Percentiles rank a stretch among this genome's conserved stretches.
Conservation (phyloP, 2,329 filamentous ascomycete species). For the Paramyrothecium roridum region DNA sequence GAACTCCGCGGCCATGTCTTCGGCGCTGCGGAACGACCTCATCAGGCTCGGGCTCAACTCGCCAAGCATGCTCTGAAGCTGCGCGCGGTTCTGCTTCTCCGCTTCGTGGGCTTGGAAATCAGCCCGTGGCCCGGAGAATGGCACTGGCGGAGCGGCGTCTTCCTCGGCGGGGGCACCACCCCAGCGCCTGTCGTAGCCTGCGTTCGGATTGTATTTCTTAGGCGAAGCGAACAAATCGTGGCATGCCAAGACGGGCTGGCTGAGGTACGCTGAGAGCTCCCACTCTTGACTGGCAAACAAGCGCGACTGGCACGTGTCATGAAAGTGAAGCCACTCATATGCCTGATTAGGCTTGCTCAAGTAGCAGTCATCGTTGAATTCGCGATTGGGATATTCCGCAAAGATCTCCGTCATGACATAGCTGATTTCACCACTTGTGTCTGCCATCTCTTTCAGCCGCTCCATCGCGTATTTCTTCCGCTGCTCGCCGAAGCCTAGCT, state of each 20-base stretch:
- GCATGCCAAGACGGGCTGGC: slow-evolving; percentile 82
- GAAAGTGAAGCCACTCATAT: slow-evolving; percentile 95
- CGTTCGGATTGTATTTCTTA: slow-evolving; percentile 41
- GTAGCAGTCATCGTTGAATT: slow-evolving; percentile 90
- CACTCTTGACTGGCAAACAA: slow-evolving; percentile 86
- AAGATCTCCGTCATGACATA: slow-evolving; percentile 82
- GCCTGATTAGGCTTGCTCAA: slow-evolving; percentile 83
- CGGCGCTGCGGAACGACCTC: slow-evolving; percentile 74
- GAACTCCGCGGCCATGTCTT: slow-evolving; percentile 76
- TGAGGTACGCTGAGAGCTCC: slow-evolving; percentile 86
- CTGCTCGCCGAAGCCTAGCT: slow-evolving; percentile 69
- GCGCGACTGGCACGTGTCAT: slow-evolving; percentile 76
- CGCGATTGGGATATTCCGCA: slow-evolving; percentile 76
- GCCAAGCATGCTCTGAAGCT: slow-evolving; percentile 70
- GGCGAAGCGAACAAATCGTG: slow-evolving; percentile 86
- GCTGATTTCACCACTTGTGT: slow-evolving; percentile 75
- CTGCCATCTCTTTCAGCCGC: slow-evolving; percentile 70
- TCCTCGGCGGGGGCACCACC: slow-evolving; percentile 39
- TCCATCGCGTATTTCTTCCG: slow-evolving; percentile 71
- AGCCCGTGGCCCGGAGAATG: slow-evolving; percentile 79
- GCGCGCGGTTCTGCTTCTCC: slow-evolving; percentile 71
- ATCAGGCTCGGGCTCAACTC: slow-evolving; percentile 69
- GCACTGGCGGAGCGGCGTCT: slow-evolving; percentile 52
- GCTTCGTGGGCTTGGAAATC: slow-evolving; percentile 80
- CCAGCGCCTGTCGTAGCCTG: slow-evolving; percentile 40